Evolutionary conservation across 2,329 filamentous ascomycete genomes (phyloP).

Genomic region (Colletotrichum tofieldiae): DNA sequence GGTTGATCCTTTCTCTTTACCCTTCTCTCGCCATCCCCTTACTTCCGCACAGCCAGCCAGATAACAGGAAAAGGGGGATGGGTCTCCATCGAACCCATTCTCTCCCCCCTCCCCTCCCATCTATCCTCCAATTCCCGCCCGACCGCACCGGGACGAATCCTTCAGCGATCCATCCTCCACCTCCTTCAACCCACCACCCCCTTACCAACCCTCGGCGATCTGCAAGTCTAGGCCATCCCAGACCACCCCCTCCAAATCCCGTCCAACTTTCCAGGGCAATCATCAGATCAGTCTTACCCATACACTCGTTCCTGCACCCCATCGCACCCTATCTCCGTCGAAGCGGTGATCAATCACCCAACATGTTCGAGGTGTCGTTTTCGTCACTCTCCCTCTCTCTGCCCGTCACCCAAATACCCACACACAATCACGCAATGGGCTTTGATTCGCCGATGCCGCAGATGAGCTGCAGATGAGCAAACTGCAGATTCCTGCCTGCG

Average conservation of each 20-base stretch:
- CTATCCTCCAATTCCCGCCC: constrained; percentile 26
- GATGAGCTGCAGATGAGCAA: constrained; percentile 5
- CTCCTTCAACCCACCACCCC: background rate
- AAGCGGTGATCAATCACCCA: constrained; percentile 13
- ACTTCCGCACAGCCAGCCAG: background rate
- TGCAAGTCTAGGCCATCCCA: constrained; percentile 37
- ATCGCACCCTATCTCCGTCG: constrained; percentile 31
- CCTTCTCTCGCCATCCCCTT: constrained; percentile 7
- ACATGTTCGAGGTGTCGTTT: background rate
- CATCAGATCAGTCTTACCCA: constrained; percentile 17
- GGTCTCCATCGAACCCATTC: constrained; percentile 7
- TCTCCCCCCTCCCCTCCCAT: background rate
- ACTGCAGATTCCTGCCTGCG: background rate
- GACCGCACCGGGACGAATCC: constrained; percentile 36
- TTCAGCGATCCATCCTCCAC: constrained; percentile 33
- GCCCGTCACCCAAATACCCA: constrained; percentile 3
- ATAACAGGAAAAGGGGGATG: background rate
- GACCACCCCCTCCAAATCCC: background rate
- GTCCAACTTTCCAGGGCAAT: constrained; percentile 24
- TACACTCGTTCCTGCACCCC: constrained; percentile 9
- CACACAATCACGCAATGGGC: background rate
- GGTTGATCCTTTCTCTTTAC: constrained; percentile 35
- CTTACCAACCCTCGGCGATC: constrained; percentile 32
- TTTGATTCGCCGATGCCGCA: constrained; percentile 3
- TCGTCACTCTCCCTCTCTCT: background rate